Evolutionary conservation across 31 red algal genomes (phyloP).

Genomic region (Porphyra umbilicalis): DNA sequence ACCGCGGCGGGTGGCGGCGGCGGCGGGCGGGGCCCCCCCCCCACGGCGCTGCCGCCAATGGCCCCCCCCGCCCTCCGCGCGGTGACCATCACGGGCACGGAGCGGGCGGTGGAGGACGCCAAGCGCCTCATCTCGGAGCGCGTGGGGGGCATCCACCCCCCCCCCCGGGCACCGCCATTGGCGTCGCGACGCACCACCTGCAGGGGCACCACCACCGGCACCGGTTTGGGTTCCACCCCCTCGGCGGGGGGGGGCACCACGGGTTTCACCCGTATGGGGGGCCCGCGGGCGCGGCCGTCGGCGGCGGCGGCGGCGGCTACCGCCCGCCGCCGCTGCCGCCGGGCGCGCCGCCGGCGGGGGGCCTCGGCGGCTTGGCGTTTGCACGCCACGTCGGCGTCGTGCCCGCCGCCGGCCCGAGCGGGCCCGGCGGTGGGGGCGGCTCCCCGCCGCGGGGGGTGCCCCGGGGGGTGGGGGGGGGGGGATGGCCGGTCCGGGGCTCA

Average conservation of each 20-base stretch:
- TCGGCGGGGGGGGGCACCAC: too few species aligned
- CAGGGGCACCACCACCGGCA: background rate
- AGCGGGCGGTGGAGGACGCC: slow-evolving; percentile 54
- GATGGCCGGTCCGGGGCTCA: background rate
- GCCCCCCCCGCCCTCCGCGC: slow-evolving; percentile 41
- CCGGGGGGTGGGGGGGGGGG: background rate
- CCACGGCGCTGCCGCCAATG: slow-evolving; percentile 42
- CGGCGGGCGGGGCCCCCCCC: slow-evolving; percentile 48
- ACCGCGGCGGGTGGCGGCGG: slow-evolving; percentile 50
- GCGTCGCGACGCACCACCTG: background rate
- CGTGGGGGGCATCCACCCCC: background rate
- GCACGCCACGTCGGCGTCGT: background rate
- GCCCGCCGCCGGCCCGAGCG: background rate
- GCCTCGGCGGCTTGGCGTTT: background rate
- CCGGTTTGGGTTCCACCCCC: too few species aligned
- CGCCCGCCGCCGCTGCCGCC: too few species aligned
- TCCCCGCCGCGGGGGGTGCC: background rate
- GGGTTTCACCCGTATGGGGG: background rate
- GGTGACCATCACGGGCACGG: slow-evolving; percentile 74
- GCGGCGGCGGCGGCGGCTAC: too few species aligned
- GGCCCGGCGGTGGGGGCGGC: background rate
- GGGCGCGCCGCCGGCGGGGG: background rate
- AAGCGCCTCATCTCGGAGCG: slow-evolving; percentile 49
- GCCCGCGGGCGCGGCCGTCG: background rate
- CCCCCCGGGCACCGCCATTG: background rate